These are phyloP conservation scores for Hysterium pulicare DNA, from an alignment of 2,329 filamentous ascomycete species.

Conservation along the genomic window DNA sequence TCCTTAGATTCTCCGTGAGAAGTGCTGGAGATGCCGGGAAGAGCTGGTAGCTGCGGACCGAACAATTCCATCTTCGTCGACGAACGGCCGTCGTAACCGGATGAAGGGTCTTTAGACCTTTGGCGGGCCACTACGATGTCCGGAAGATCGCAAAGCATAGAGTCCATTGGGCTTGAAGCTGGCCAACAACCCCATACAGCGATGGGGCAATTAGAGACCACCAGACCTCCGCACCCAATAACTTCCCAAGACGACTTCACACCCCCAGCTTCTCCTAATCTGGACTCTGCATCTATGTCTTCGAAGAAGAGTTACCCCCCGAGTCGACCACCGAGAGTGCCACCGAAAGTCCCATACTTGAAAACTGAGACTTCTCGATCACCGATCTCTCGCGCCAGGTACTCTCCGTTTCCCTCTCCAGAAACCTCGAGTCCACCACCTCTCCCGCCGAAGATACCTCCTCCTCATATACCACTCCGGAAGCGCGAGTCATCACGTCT, in stretches of 20 bases:
- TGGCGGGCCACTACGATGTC: not conserved
- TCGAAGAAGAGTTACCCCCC: not conserved
- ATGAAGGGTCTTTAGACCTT: not conserved
- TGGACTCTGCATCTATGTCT: conserved; percentile 1
- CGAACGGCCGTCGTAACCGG: not conserved
- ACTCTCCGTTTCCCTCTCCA: not conserved
- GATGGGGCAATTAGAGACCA: not conserved
- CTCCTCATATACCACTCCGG: conserved; percentile 41
- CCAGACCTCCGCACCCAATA: not conserved
- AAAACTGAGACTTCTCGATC: not conserved
- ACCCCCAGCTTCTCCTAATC: conserved; percentile 1
- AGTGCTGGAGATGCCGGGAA: not conserved
- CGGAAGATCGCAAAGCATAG: not conserved
- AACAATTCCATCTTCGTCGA: not conserved
- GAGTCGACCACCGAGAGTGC: too few species aligned
- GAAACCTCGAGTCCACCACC: conserved; percentile 13
- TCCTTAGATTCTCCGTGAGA: not conserved
- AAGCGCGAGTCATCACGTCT: conserved; percentile 42
- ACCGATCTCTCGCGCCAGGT: not conserved
- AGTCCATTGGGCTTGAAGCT: not conserved
- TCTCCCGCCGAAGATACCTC: conserved; percentile 30
- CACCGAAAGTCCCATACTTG: not conserved
- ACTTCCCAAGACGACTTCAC: not conserved
- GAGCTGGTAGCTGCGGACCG: not conserved
- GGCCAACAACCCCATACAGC: not conserved